These are phyloP conservation scores for Begonia peltatifolia DNA, from an alignment of 306 rosid species.

Conservation along the genomic window DNA sequence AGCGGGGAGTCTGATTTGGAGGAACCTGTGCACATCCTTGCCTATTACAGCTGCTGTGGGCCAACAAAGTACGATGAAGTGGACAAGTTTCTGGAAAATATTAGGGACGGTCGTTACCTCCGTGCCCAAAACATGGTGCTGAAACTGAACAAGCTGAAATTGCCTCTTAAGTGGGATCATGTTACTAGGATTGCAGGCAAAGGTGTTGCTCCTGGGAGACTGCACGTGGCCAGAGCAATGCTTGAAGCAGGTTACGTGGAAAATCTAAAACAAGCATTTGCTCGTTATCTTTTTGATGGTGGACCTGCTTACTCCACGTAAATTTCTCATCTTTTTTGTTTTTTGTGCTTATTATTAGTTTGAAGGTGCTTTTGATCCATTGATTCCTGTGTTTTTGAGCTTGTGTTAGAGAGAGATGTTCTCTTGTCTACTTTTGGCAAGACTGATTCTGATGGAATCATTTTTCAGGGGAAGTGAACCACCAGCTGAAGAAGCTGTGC, in stretches of 20 bases:
- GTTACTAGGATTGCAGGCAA: slow-evolving; percentile 80
- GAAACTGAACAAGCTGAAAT: slow-evolving; percentile 73
- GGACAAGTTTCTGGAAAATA: slow-evolving; percentile 54
- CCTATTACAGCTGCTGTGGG: slow-evolving; percentile 92
- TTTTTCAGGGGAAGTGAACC: slow-evolving; percentile 87
- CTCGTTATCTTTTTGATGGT: slow-evolving; percentile 80
- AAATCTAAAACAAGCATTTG: slow-evolving; percentile 80
- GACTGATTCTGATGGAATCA: background rate
- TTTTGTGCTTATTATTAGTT: too few relatives aligned
- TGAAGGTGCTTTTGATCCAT: too few relatives aligned
- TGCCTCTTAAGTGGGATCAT: slow-evolving; percentile 91
- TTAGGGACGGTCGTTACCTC: slow-evolving; percentile 79
- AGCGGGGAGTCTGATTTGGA: slow-evolving; percentile 60
- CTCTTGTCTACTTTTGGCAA: background rate
- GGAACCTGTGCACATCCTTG: slow-evolving; percentile 91
- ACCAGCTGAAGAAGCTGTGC: slow-evolving; percentile 56
- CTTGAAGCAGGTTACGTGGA: slow-evolving; percentile 87
- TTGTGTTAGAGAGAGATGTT: background rate
- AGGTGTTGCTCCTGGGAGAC: slow-evolving; percentile 95
- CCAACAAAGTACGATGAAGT: slow-evolving; percentile 52
- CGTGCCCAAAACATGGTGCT: slow-evolving; percentile 77
- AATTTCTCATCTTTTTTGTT: slow-evolving; percentile 19
- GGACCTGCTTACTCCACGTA: slow-evolving; percentile 97
- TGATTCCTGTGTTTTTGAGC: background rate
- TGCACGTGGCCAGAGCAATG: slow-evolving; percentile 93